Evolutionary conservation across 805 yeast species (phyloP).

Genomic region (Pichia occidentalis): DNA sequence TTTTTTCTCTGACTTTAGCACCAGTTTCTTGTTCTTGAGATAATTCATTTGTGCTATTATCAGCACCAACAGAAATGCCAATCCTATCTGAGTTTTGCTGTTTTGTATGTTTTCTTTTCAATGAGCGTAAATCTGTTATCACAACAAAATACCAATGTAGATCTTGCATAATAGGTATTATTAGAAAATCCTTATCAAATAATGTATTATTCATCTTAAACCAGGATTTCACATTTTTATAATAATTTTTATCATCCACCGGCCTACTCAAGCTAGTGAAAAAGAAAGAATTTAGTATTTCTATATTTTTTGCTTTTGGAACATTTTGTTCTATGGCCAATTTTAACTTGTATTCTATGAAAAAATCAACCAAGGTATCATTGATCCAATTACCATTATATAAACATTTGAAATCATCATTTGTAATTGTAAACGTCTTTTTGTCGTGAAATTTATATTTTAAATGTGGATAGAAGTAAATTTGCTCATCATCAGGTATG

Average conservation of each 20-base stretch:
- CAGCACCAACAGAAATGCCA: too few species aligned
- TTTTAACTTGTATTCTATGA: conserved; percentile 47
- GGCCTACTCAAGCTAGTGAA: conserved; percentile 51
- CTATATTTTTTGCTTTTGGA: conserved; percentile 34
- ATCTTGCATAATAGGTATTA: conserved; percentile 76
- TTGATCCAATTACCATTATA: conserved; percentile 83
- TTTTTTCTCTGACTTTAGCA: too few species aligned
- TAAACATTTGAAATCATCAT: conserved; percentile 71
- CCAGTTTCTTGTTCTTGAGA: background rate
- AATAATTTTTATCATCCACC: conserved; percentile 32
- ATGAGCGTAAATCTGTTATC: conserved; percentile 45
- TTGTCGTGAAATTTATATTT: conserved; percentile 48
- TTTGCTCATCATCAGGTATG: conserved; percentile 26
- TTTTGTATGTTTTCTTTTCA: conserved; percentile 13
- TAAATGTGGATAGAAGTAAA: conserved; percentile 32
- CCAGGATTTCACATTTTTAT: conserved; percentile 71
- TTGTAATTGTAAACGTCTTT: conserved; percentile 48
- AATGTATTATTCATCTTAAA: conserved; percentile 55
- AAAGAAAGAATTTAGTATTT: conserved; percentile 75
- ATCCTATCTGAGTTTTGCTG: background rate
- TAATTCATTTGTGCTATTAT: background rate
- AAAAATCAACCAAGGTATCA: conserved; percentile 83
- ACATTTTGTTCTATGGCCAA: conserved; percentile 31
- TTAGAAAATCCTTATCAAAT: conserved; percentile 49
- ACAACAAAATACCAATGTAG: conserved; percentile 87